phyloP scores from a whole-genome alignment of 108 stramenopile genomes.

The Seminavis robusta region DNA sequence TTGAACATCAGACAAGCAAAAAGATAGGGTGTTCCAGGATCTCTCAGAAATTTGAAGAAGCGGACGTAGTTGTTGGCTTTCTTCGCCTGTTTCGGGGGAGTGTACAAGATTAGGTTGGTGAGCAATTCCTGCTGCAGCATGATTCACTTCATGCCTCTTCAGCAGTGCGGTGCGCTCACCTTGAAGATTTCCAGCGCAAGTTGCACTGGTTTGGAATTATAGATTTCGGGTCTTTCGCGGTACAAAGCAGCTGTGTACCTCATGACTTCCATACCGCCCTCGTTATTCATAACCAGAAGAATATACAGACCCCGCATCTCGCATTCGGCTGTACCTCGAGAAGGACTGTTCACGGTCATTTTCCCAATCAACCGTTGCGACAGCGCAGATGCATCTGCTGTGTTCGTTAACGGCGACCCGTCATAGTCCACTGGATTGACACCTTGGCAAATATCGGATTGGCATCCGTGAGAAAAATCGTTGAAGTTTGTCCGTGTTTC shows the following conservation, averaged over 20 bases:
- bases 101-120: neutral
- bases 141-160: too few relatives aligned
- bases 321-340: slow-evolving; percentile 81
- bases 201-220: slow-evolving; percentile 78
- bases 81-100: slow-evolving; percentile 34
- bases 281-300: slow-evolving; percentile 80
- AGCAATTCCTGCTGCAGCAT: neutral
- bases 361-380: slow-evolving; percentile 62
- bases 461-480: slow-evolving; percentile 52
- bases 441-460: slow-evolving; percentile 56
- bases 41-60: slow-evolving; percentile 70
- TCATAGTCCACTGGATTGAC: slow-evolving; percentile 70
- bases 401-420: slow-evolving; percentile 55
- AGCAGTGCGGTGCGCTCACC: slow-evolving; percentile 31
- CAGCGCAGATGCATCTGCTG: slow-evolving; percentile 19
- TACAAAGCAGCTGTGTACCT: slow-evolving; percentile 77
- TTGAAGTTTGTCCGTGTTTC: slow-evolving; percentile 18
- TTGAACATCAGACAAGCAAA: slow-evolving; percentile 85
- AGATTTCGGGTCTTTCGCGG: slow-evolving; percentile 62
- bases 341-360: slow-evolving; percentile 21
- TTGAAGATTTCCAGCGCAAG: slow-evolving; percentile 80
- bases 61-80: slow-evolving; percentile 82
- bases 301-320: slow-evolving; percentile 87
- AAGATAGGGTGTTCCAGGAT: slow-evolving; percentile 70
- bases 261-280: slow-evolving; percentile 91